These are phyloP conservation scores for Hydrangea macrophylla DNA, from an alignment of 148 eudicot genomes.

Conservation along the genomic window DNA sequence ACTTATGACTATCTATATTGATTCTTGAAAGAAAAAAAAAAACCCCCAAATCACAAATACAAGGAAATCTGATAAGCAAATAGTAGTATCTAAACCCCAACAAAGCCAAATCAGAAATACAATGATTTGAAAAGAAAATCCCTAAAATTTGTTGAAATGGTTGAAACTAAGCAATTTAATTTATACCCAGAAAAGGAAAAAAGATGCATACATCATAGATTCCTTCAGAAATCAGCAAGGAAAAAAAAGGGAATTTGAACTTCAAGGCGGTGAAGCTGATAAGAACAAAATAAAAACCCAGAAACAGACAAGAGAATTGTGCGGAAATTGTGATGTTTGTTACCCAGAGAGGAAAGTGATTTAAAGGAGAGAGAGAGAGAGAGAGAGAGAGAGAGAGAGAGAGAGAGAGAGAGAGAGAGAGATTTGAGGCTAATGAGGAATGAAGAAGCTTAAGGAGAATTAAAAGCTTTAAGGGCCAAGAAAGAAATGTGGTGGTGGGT, in stretches of 20 bases:
- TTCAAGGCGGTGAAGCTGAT: slow-evolving; percentile 6
- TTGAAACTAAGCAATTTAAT: not conserved
- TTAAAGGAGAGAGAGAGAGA: slow-evolving; percentile 13
- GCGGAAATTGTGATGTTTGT: not conserved
- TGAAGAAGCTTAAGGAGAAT: slow-evolving; percentile 53
- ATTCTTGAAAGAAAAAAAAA: not conserved
- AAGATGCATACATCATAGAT: not conserved
- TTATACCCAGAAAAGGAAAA: slow-evolving; percentile 10
- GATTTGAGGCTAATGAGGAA: slow-evolving; percentile 15
- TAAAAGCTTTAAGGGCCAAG: slow-evolving; percentile 40
- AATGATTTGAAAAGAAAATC: not conserved
- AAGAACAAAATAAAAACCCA: not conserved
- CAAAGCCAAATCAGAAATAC: not conserved
- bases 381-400: slow-evolving; percentile 12
- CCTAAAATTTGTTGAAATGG: not conserved
- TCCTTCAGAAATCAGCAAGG: slow-evolving; percentile 7
- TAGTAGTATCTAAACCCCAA: not conserved
- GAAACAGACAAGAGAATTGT: not conserved
- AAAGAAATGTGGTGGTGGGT: slow-evolving; percentile 14
- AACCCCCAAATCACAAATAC: not conserved
- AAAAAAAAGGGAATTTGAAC: not conserved
- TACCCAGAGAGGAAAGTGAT: slow-evolving; percentile 11
- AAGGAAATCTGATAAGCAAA: not conserved
- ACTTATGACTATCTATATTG: not conserved
- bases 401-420: slow-evolving; percentile 17